Conservation (phyloP, 2,329 filamentous ascomycete species). For the Sporothrix protearum region DNA sequence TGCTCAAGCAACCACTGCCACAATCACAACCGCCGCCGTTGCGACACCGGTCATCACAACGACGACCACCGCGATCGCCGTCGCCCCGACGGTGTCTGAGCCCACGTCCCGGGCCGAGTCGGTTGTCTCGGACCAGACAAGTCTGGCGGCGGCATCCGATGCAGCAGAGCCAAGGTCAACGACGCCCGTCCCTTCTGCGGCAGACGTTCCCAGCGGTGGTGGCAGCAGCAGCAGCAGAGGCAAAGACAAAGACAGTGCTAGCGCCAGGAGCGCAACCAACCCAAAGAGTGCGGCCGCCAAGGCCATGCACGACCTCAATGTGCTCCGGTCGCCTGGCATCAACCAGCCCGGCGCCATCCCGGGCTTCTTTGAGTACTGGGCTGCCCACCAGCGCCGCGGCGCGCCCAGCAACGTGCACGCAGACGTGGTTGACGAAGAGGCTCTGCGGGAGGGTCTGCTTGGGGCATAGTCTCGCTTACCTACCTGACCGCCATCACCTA, state of each 20-base stretch:
- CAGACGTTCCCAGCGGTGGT: background rate
- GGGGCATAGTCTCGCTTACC: conserved; percentile 32
- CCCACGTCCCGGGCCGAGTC: background rate
- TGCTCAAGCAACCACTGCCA: background rate
- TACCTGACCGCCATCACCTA: background rate
- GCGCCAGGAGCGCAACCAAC: background rate
- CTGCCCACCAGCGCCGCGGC: conserved; percentile 48
- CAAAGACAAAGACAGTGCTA: background rate
- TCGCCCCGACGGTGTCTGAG: background rate
- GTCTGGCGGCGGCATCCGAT: background rate
- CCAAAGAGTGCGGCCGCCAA: background rate
- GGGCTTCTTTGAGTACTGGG: conserved; percentile 61
- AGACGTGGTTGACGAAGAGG: conserved; percentile 55
- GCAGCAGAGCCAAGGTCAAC: background rate
- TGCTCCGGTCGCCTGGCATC: conserved; percentile 62
- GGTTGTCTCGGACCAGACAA: background rate
- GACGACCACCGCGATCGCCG: background rate
- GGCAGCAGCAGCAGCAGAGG: background rate
- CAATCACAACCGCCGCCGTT: background rate
- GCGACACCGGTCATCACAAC: background rate
- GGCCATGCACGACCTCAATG: conserved; percentile 35
- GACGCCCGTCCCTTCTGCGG: background rate
- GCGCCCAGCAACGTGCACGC: conserved; percentile 57
- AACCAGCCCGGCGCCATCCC: conserved; percentile 74
- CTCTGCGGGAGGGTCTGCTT: conserved; percentile 57